Evolutionary conservation across 352 stramenopile species (phyloP), one percentile per base, ranked within the genome.

Genomic region (Halophytophthora batemanensis): DNA sequence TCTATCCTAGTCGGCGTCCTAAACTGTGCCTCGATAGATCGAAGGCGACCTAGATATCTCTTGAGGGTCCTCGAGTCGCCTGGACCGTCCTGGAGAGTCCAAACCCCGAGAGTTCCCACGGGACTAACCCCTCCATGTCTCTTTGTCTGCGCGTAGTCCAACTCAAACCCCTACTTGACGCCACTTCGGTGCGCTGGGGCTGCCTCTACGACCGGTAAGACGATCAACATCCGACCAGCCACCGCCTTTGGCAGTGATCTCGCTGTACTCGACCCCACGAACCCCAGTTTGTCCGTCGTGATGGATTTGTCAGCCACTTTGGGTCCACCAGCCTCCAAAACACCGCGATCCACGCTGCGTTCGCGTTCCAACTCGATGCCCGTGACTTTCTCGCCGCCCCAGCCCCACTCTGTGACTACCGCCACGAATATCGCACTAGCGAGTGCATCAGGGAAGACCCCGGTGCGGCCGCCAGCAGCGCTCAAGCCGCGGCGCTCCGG

Each of bases 301-400:
- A 29, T 29, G 14, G 42, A 23, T 12, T 31, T 42, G 8, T 29
- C 36, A 15, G 50, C 64, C 2, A 48, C 4, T 31, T 31, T 64
- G 2, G 23, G 33, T 14, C 61, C 64, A 56, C 50, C 59, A 14
- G 57, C 52, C 2, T 55, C 59, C 13, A 73, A 69, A 52, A 42
- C 64, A 1, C 52, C 69, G 17, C 71, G 70, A 4, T 51, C 60
- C 23, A 71, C 79, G 15, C 34, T 82, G 29, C 71, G 82, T 6
- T 75, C 74, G 12, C 70, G 82, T 2, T 93, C 82, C 23, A 90
- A 93, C 41, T 93, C 82, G 29, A 86, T 90, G 67, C 82, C 82
- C 0, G 66, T 90, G 6, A 69, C 66, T 1, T 69, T 74, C 40
- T 59, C 66, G 13, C 46, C 28, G 11, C 21, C 14, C 2, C 15